These are phyloP conservation scores for Pilasporangium apinafurcum DNA, from an alignment of 352 stramenopile species.

Conservation along the genomic window DNA sequence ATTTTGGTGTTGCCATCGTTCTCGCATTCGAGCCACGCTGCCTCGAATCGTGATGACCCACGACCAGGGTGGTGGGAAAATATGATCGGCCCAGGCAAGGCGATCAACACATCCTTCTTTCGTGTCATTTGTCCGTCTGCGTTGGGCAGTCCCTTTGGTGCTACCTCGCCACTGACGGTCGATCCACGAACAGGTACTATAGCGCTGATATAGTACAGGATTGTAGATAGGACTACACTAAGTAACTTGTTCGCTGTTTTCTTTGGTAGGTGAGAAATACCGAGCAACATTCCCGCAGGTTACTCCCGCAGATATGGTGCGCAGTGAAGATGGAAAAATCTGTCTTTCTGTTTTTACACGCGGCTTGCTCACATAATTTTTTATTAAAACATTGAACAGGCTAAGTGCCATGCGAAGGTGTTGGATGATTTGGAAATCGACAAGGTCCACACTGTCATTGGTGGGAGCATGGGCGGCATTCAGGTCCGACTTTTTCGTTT, in stretches of 20 bases:
- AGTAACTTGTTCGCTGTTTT: not conserved
- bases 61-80: constrained; percentile 85
- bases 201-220: not conserved
- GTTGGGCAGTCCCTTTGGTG: constrained; percentile 80
- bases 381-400: no score
- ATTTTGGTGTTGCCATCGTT: constrained; percentile 83
- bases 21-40: constrained; percentile 81
- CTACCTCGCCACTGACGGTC: constrained; percentile 60
- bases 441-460: constrained; percentile 76
- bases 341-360: not conserved
- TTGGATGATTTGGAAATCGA: constrained; percentile 73
- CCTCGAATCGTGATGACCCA: constrained; percentile 74
- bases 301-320: constrained; percentile 78
- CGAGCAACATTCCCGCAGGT: constrained; percentile 74
- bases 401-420: constrained; percentile 64
- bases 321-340: not conserved
- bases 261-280: constrained; percentile 41
- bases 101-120: constrained; percentile 87
- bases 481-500: constrained; percentile 1
- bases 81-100: constrained; percentile 80
- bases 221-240: not conserved
- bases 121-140: constrained; percentile 82
- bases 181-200: constrained; percentile 51
- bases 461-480: constrained; percentile 85
- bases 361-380: no score